Evolutionary conservation across 305 asterid species (phyloP).

Genomic region (Fraxinus sp.): DNA sequence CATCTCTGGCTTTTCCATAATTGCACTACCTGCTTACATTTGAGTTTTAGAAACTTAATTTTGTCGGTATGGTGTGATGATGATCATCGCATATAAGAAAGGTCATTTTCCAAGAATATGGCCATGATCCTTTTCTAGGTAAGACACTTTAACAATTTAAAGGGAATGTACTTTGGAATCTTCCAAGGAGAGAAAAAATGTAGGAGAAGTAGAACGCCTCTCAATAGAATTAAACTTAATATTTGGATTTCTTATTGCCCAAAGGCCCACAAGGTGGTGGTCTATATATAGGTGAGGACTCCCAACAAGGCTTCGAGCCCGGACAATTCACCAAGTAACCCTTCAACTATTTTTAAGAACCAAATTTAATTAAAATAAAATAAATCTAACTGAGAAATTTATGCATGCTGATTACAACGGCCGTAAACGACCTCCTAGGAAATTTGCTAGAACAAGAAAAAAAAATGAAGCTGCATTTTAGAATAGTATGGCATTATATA

Average conservation of each 20-base stretch:
- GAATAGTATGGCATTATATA: not conserved
- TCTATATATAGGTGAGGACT: not conserved
- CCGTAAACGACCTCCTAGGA: not conserved
- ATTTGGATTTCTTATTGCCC: not conserved
- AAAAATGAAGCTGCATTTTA: not conserved
- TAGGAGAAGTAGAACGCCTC: not conserved
- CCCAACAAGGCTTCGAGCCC: not conserved
- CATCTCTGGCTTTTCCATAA: constrained; percentile 3
- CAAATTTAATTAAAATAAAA: not conserved
- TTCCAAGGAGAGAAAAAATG: not conserved
- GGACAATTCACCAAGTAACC: not conserved
- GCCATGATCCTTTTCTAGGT: not conserved
- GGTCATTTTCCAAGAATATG: not conserved
- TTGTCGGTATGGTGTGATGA: not conserved
- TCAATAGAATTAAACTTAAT: not conserved
- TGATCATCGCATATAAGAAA: not conserved
- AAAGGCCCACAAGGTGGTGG: not conserved
- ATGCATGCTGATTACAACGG: not conserved
- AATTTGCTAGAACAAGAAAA: not conserved
- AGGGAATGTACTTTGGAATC: not conserved
- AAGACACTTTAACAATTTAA: not conserved
- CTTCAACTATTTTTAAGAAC: not conserved
- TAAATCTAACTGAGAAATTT: not conserved
- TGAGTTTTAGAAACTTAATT: not conserved
- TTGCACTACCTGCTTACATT: not conserved